Evolutionary conservation across 1,284 basidiomycete species (phyloP).

Genomic region (Ceratobasidium theobromae): DNA sequence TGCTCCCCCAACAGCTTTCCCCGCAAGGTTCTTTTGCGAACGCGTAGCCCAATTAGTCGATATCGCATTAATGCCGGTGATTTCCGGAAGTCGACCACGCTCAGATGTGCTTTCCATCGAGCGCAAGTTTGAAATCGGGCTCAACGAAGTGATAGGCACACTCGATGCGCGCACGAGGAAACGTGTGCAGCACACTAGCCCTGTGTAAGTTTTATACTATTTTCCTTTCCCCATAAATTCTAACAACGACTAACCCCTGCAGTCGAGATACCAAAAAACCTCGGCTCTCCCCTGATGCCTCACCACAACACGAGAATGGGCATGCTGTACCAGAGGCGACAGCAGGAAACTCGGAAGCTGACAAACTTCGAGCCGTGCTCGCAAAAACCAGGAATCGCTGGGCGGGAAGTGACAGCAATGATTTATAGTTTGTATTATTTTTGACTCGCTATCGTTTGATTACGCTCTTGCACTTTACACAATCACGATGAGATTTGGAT

Average conservation of each 20-base stretch:
- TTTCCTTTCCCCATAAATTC: not conserved
- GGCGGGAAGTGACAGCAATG: conserved; percentile 3
- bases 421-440: conserved; percentile 9
- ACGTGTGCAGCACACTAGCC: conserved; percentile 6
- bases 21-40: conserved; percentile 21
- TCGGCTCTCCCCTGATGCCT: not conserved
- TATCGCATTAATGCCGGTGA: not conserved
- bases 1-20: not conserved
- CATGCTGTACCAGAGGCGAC: not conserved
- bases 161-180: conserved; percentile 27
- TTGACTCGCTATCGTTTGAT: not conserved
- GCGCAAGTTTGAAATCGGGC: conserved; percentile 1
- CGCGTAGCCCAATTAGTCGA: conserved; percentile 24
- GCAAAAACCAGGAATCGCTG: conserved; percentile 25
- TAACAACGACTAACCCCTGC: not conserved
- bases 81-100: conserved; percentile 15
- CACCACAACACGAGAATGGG: not conserved
- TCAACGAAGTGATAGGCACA: not conserved
- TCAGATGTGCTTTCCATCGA: not conserved
- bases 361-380: conserved; percentile 19
- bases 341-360: conserved; percentile 10
- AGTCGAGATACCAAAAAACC: conserved; percentile 25
- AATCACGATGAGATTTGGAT: no score
- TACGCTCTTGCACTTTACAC: no score
- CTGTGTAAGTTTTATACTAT: conserved; percentile 8